Conservation (phyloP, 345 rosid species). For the Eucalyptus decipiens region DNA sequence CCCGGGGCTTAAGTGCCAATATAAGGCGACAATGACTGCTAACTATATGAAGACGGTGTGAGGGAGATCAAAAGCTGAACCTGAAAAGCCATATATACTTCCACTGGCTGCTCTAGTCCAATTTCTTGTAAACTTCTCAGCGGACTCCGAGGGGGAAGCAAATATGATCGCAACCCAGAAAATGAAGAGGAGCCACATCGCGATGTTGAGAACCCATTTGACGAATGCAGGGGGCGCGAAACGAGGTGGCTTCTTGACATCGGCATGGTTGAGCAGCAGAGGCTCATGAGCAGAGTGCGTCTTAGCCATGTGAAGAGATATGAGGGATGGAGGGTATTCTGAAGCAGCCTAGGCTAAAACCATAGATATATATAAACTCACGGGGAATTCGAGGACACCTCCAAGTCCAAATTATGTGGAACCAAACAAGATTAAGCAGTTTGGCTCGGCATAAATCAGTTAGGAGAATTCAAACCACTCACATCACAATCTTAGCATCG, state of each 20-base stretch:
- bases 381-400: background rate
- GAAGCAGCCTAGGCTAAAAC: background rate
- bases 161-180: slow-evolving; percentile 51
- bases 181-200: slow-evolving; percentile 41
- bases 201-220: slow-evolving; percentile 43
- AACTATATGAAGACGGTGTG: background rate
- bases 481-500: background rate
- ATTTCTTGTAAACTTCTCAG: slow-evolving; percentile 20
- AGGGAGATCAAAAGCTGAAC: slow-evolving; percentile 6
- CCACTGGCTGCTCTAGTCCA: slow-evolving; percentile 15
- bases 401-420: background rate
- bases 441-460: background rate
- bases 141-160: slow-evolving; percentile 31
- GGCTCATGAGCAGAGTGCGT: background rate
- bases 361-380: background rate
- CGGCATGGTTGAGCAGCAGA: background rate
- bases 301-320: background rate
- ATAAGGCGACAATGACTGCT: background rate
- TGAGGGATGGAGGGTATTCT: background rate
- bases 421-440: background rate
- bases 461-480: background rate
- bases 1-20: too few species aligned
- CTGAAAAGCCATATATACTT: slow-evolving; percentile 47
- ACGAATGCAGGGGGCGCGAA: background rate
- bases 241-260: background rate